Conservation (phyloP, 106 monocot species). For the Acorus gramineus region DNA sequence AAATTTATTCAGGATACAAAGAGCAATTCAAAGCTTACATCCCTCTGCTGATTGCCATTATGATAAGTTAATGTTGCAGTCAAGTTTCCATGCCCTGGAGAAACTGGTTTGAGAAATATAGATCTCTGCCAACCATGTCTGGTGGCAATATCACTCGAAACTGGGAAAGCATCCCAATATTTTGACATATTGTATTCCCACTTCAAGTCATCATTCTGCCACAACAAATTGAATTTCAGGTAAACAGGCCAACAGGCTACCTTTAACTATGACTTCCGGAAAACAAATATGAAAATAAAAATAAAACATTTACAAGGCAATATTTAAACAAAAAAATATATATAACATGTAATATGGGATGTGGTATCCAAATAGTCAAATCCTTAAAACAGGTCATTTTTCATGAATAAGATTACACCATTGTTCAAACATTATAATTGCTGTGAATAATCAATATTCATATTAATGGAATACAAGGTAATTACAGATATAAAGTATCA, state of each 20-base stretch:
- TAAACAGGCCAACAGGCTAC: background rate
- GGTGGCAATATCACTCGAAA: conserved; percentile 19
- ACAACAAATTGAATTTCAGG: background rate
- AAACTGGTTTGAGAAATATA: conserved; percentile 54
- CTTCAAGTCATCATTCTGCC: conserved; percentile 56
- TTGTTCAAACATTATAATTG: too few species aligned
- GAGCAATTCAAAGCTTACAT: conserved; percentile 6
- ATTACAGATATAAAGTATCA: too few species aligned
- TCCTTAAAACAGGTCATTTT: too few species aligned
- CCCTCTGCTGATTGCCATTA: conserved; percentile 39
- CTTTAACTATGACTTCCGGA: background rate
- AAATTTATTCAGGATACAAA: background rate
- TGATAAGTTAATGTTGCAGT: conserved; percentile 60
- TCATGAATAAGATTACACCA: too few species aligned
- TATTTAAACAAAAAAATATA: too few species aligned
- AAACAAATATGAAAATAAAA: background rate
- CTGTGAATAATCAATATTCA: too few species aligned
- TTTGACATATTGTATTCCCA: conserved; percentile 31
- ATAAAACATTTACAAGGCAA: background rate
- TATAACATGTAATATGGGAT: too few species aligned
- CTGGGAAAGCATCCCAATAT: conserved; percentile 42
- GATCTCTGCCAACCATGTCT: conserved; percentile 39
- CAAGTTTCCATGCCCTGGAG: conserved; percentile 51
- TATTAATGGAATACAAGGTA: too few species aligned
- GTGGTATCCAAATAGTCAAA: too few species aligned